Conservation (phyloP, 179 eudicot genomes). For the Monotropa hypopitys region DNA sequence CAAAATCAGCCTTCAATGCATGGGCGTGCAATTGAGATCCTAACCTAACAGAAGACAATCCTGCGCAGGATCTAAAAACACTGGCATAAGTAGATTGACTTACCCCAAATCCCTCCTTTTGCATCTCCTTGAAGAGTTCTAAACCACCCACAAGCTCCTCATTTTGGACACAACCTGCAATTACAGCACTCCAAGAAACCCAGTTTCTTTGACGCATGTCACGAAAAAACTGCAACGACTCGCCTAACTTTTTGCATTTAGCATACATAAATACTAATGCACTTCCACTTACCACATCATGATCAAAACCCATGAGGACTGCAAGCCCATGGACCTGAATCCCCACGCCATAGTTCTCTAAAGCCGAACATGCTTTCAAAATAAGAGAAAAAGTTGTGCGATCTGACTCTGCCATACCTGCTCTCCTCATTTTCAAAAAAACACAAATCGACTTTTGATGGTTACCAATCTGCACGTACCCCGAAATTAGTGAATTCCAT, state of each 20-base stretch:
- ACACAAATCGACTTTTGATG: conserved; percentile 26
- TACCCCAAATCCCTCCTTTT: conserved; percentile 51
- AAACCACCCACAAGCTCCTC: conserved; percentile 38
- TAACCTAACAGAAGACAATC: conserved; percentile 33
- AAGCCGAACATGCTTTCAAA: conserved; percentile 49
- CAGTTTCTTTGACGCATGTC: conserved; percentile 61
- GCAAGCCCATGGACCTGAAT: conserved; percentile 65
- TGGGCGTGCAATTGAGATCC: conserved; percentile 83
- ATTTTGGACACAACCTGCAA: conserved; percentile 77
- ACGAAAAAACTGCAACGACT: conserved; percentile 41
- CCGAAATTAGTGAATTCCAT: conserved; percentile 62
- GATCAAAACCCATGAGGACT: conserved; percentile 42
- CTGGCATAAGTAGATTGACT: conserved; percentile 87
- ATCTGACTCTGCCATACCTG: conserved; percentile 35
- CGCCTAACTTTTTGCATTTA: conserved; percentile 50
- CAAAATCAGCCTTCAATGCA: conserved; percentile 55
- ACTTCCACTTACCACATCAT: conserved; percentile 71
- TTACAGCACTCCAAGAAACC: conserved; percentile 90
- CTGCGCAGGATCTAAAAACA: conserved; percentile 76
- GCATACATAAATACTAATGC: conserved; percentile 83
- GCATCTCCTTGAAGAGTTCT: conserved; percentile 69
- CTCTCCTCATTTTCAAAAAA: conserved; percentile 35
- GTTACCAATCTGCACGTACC: conserved; percentile 48
- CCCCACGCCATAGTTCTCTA: conserved; percentile 42
- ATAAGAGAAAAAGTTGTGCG: conserved; percentile 60